These are phyloP conservation scores for Coniochaeta sp. DNA, from an alignment of 2,329 filamentous ascomycete species.

Conservation along the genomic window DNA sequence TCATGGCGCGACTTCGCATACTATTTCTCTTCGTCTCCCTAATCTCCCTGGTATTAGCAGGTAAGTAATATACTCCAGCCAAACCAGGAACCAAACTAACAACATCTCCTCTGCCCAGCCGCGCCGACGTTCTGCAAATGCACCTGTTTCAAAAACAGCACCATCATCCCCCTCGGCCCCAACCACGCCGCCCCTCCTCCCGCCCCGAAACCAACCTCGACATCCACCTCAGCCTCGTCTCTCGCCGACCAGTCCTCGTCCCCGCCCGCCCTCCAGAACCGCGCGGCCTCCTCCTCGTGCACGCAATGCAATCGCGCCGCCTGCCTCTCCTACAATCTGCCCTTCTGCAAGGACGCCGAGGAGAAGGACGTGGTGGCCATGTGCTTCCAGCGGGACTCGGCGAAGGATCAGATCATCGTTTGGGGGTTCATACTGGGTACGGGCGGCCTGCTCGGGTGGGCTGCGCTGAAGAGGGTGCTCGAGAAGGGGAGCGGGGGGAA, in stretches of 20 bases:
- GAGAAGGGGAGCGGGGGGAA: no score
- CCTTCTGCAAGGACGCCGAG: slow-evolving; percentile 55
- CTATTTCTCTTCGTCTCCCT: slow-evolving; percentile 28
- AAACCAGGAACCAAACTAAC: not conserved
- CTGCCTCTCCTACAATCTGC: slow-evolving; percentile 52
- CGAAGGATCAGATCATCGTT: slow-evolving; percentile 61
- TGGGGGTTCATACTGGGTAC: slow-evolving; percentile 57
- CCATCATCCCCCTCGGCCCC: slow-evolving; percentile 55
- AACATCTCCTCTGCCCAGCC: slow-evolving; percentile 25
- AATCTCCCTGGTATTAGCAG: slow-evolving; percentile 21
- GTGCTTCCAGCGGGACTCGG: slow-evolving; percentile 61
- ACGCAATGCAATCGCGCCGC: slow-evolving; percentile 59
- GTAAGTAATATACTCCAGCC: not conserved
- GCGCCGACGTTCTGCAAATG: slow-evolving; percentile 63
- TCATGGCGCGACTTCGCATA: slow-evolving; percentile 32
- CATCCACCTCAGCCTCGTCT: slow-evolving; percentile 14
- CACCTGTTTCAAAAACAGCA: slow-evolving; percentile 64
- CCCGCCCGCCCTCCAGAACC: slow-evolving; percentile 12
- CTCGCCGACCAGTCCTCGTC: slow-evolving; percentile 5
- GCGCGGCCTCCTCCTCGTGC: slow-evolving; percentile 41
- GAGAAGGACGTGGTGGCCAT: slow-evolving; percentile 55
- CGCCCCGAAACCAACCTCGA: slow-evolving; percentile 8
- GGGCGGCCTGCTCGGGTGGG: slow-evolving; percentile 52
- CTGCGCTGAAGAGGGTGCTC: slow-evolving; percentile 41
- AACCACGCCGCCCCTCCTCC: slow-evolving; percentile 18